Percentiles rank a stretch among this genome's conserved stretches.
These are phyloP conservation scores for Alloascoidea hylecoeti DNA, from an alignment of 805 yeast species.

Conservation along the genomic window DNA sequence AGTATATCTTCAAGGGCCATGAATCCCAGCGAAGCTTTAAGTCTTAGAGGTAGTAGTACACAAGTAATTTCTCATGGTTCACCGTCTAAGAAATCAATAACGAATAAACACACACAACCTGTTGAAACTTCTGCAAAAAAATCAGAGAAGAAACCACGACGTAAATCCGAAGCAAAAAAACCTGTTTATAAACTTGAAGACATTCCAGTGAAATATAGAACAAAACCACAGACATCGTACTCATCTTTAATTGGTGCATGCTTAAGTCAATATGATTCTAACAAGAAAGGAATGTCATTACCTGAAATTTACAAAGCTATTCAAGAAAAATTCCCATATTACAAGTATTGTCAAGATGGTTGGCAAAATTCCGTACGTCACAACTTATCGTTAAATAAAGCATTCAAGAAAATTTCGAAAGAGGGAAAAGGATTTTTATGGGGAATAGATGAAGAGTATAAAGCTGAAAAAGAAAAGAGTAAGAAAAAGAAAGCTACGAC, in stretches of 20 bases:
- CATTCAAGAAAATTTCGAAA: conserved; percentile 67
- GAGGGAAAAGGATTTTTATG: conserved; percentile 94
- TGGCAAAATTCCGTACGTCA: conserved; percentile 96
- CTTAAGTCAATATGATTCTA: conserved; percentile 48
- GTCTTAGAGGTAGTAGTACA: conserved; percentile 32
- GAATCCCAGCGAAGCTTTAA: conserved; percentile 50
- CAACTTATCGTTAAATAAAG: conserved; percentile 73
- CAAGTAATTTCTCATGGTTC: too few species aligned
- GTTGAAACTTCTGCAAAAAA: too few species aligned
- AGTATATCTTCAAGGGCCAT: conserved; percentile 25
- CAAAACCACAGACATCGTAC: conserved; percentile 73
- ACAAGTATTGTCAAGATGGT: conserved; percentile 88
- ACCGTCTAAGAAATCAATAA: too few species aligned
- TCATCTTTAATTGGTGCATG: conserved; percentile 74
- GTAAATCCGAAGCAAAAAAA: too few species aligned
- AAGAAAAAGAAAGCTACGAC: conserved; percentile 42
- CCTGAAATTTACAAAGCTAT: conserved; percentile 82
- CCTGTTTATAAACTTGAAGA: too few species aligned
- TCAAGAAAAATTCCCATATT: conserved; percentile 81
- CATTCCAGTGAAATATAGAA: conserved; percentile 76
- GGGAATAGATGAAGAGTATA: conserved; percentile 80
- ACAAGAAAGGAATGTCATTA: conserved; percentile 64
- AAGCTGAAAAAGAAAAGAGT: conserved; percentile 61
- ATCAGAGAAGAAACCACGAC: too few species aligned
- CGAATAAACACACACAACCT: too few species aligned